Conservation (phyloP, 768 basidiomycete species). For the Lactarius indigo region DNA sequence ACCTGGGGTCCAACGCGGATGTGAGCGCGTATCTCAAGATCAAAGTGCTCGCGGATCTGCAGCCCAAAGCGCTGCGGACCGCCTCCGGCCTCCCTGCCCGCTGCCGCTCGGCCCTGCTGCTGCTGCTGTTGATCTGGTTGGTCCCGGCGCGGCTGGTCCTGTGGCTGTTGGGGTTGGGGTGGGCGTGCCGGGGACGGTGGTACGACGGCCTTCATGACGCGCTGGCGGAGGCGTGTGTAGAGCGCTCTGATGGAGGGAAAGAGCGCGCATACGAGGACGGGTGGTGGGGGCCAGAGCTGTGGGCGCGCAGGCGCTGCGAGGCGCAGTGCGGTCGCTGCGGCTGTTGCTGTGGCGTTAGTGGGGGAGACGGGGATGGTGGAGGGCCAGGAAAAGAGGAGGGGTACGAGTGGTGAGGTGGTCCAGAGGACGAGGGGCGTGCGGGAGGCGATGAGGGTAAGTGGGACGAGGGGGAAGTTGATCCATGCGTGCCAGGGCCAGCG, state of each 20-base stretch:
- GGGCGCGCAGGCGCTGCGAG: constrained; percentile 13
- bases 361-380: constrained; percentile 24
- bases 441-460: constrained; percentile 61
- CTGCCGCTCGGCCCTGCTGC: neutral
- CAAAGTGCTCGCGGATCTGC: constrained; percentile 25
- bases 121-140: neutral
- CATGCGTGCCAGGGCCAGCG: constrained; percentile 78
- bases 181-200: constrained; percentile 11
- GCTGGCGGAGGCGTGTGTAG: constrained; percentile 28
- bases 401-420: constrained; percentile 31
- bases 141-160: neutral
- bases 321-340: neutral
- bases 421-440: constrained; percentile 35
- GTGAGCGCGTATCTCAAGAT: constrained; percentile 7
- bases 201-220: constrained; percentile 29
- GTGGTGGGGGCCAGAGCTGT: constrained; percentile 36
- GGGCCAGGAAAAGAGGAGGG: constrained; percentile 35
- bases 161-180: neutral
- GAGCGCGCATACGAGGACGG: constrained; percentile 30
- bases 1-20: neutral
- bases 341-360: constrained; percentile 7
- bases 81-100: neutral
- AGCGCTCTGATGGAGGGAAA: constrained; percentile 30
- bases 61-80: constrained; percentile 29
- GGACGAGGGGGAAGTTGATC: constrained; percentile 70